Evolutionary conservation across 495 filamentous ascomycete genomes (phyloP).

Genomic region (Penicillium manginii): DNA sequence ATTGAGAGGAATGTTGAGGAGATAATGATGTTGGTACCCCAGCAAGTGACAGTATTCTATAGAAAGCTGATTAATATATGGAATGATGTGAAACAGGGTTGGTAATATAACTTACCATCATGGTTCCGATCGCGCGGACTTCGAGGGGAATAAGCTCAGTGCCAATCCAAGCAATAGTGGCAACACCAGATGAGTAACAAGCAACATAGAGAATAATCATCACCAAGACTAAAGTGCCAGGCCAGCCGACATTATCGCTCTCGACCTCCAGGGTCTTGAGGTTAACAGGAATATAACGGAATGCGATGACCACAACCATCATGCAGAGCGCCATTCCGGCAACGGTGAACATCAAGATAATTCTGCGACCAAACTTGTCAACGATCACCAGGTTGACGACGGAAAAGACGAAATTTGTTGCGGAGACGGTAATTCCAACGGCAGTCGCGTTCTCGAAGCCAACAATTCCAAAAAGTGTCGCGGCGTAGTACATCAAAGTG

Average conservation of each 20-base stretch:
- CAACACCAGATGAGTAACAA: conserved; percentile 48
- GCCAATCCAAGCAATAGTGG: conserved; percentile 52
- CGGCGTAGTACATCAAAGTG: conserved; percentile 53
- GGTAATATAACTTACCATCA: conserved; percentile 36
- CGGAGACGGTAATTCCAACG: conserved; percentile 53
- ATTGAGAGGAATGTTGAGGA: conserved; percentile 54
- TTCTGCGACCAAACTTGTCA: conserved; percentile 51
- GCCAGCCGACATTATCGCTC: conserved; percentile 32
- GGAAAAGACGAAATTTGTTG: conserved; percentile 56
- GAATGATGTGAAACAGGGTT: not conserved
- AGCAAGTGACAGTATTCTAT: conserved; percentile 49
- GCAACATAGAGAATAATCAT: conserved; percentile 50
- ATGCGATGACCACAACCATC: conserved; percentile 47
- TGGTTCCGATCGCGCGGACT: conserved; percentile 53
- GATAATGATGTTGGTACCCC: conserved; percentile 55
- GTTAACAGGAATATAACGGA: conserved; percentile 55
- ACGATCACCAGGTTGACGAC: conserved; percentile 52
- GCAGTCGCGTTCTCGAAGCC: conserved; percentile 55
- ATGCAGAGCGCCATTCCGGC: conserved; percentile 48
- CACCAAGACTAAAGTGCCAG: conserved; percentile 46
- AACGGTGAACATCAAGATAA: conserved; percentile 49
- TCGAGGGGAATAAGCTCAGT: conserved; percentile 55
- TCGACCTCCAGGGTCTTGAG: conserved; percentile 32
- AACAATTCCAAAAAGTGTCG: conserved; percentile 55
- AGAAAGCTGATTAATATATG: not conserved